phyloP scores from a whole-genome alignment of 495 filamentous ascomycete genomes.

The Daldinia concentrica region DNA sequence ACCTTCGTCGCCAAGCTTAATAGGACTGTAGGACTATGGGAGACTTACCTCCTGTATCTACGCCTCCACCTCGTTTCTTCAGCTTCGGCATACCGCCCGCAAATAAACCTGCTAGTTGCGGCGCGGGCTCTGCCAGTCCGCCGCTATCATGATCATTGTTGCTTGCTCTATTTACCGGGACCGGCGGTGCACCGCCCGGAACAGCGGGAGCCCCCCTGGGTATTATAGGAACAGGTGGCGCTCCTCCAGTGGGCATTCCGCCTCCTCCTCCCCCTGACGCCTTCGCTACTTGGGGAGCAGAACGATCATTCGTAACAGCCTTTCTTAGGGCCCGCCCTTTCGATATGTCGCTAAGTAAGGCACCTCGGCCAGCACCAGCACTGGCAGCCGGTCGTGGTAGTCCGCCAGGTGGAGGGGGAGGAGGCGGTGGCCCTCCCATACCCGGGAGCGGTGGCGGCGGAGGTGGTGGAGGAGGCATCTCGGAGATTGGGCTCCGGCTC shows the following conservation, averaged over 20 bases:
- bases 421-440: constrained; percentile 73
- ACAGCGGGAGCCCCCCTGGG: constrained; percentile 58
- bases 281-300: constrained; percentile 75
- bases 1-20: background rate
- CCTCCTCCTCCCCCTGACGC: constrained; percentile 62
- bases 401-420: constrained; percentile 68
- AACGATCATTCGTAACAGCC: constrained; percentile 92
- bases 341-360: constrained; percentile 86
- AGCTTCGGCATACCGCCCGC: constrained; percentile 96
- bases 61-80: constrained; percentile 82
- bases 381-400: constrained; percentile 46
- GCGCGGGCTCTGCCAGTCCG: constrained; percentile 64
- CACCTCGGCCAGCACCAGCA: constrained; percentile 58
- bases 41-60: constrained; percentile 80
- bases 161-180: constrained; percentile 73
- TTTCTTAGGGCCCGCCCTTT: constrained; percentile 88
- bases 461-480: constrained; percentile 73
- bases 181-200: constrained; percentile 73
- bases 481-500: constrained; percentile 6
- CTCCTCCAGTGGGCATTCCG: constrained; percentile 67
- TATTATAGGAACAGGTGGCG: constrained; percentile 82
- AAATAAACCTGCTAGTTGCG: constrained; percentile 89
- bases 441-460: constrained; percentile 69
- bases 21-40: too few species aligned
- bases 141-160: constrained; percentile 72